Evolutionary conservation across 2,329 filamentous ascomycete genomes (phyloP), one percentile per base, ranked within the genome.

Genomic region (Fusarium sp.): DNA sequence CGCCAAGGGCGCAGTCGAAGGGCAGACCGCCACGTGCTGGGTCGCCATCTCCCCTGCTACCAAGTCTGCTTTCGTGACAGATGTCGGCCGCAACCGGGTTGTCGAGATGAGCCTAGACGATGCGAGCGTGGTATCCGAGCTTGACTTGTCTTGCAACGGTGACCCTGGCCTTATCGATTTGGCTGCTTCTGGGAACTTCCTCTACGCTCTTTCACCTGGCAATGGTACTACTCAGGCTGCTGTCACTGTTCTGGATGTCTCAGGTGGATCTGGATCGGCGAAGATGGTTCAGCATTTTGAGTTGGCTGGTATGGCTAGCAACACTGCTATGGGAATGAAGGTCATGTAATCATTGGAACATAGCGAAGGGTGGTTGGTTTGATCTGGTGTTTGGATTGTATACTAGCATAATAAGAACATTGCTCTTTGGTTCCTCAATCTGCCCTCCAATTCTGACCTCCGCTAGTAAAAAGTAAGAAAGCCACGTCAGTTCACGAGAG

Each of bases 21-120:
- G 83, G 42, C 90, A 92, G 75, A 78, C 68, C 12, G 87, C 88
- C 3, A 90, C 88, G 0, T 92, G 89, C 79, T 92, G 90, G 90
- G 84, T 82, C 0, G 82, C 88, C 2, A 81, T 90, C 45, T 88
- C 87, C 0, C 65, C 80, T 0, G 78, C 80, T 0, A 89, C 87
- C 0, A 80, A 83, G 13, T 88, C 84, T 1, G 88, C 86, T 0
- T 92, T 89, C 66, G 88, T 92, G 8, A 87, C 89, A 0, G 90
- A 92, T 70, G 88, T 87, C 0, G 85, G 65, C 0, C 74, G 81
- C 6, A 87, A 90, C 75, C 83, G 85, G 8, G 74, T 92, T 0
- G 84, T 91, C 0, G 89, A 92, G 80, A 87, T 92, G 82, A 86
- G 86, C 47, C 51, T 85, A 1, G 63, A 76, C 0, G 84, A 89